Percentiles rank a stretch among this genome's conserved stretches.
Conservation (phyloP, 2,329 filamentous ascomycete genomes). For the Lasiodiplodia citricola region DNA sequence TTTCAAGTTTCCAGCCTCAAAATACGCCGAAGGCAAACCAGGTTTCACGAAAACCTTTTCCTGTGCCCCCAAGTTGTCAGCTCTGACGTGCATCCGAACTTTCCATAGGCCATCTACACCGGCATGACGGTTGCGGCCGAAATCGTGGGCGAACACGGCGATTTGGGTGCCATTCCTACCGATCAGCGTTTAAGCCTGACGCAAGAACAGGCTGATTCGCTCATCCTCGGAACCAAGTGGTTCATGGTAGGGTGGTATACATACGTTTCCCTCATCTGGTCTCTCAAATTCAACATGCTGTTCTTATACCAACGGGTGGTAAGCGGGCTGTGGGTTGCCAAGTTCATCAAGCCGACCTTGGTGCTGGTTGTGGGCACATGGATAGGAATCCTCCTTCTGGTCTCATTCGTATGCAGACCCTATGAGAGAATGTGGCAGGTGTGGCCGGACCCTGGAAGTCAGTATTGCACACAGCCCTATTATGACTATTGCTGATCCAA, state of each 20-base stretch:
- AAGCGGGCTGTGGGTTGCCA: conserved; percentile 43
- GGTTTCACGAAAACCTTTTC: too few species aligned
- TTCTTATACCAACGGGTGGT: conserved; percentile 49
- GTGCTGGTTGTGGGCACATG: conserved; percentile 36
- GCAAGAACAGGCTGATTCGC: conserved; percentile 34
- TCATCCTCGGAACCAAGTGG: conserved; percentile 43
- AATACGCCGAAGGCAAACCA: background rate
- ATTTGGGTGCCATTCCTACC: conserved; percentile 39
- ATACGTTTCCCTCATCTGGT: conserved; percentile 48
- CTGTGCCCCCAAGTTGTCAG: too few species aligned
- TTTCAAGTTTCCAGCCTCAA: too few species aligned
- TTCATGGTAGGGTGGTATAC: conserved; percentile 44
- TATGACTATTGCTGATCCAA: background rate
- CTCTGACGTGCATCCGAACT: too few species aligned
- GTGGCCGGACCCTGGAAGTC: conserved; percentile 46
- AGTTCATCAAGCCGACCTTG: conserved; percentile 45
- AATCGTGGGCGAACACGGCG: conserved; percentile 38
- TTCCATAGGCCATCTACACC: conserved; percentile 29
- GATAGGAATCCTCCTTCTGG: conserved; percentile 39
- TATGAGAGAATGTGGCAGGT: conserved; percentile 45
- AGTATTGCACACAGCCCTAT: conserved; percentile 1
- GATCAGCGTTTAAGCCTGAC: conserved; percentile 42
- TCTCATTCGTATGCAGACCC: conserved; percentile 56
- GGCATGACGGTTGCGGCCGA: conserved; percentile 33
- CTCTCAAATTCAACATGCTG: conserved; percentile 50